Evolutionary conservation across 345 rosid genomes (phyloP), one percentile per base, ranked within the genome.

Genomic region (Eucalyptus camaldulensis): DNA sequence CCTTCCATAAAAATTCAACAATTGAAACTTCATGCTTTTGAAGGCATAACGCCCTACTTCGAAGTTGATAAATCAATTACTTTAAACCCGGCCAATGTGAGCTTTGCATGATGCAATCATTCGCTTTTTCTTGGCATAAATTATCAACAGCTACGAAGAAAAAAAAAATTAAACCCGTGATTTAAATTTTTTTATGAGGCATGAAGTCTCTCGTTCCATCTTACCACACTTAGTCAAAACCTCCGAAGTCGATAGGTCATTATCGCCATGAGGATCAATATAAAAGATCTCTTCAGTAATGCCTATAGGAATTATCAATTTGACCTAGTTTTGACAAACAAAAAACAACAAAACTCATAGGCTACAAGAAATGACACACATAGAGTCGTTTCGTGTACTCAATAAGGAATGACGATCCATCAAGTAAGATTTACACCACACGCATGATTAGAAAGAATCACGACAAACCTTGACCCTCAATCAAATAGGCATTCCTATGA

Each of bases 401-500:
- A 10, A 37, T 72, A 2, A 2, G 25, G 81, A 76, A 21, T 0
- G 5, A 24, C 5, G 12, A 33, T 33, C 44, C 40, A 31, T 67
- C 9, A 31, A 19, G 6, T 67, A 31, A 16, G 5, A 67, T 67
- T 31, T 67, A 31, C 80, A 33, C 21, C 25, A 1, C 25, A 19
- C 37, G 14, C 5, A 6, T 21, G 45, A 72, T 37, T 17, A 69
- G 21, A 69, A 69, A 69, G 80, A 69, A 69, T 72, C 27, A 4
- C 8, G 0, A 72, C 27, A 37, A 33, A 37, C 45, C 13, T 72
- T 37, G 43, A 69, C 9, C 13, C 44, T 33, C 21, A 13, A 76
- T 76, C 25, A 6, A 21, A 72, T 2, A 13, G 81, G 7, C 25
- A 0, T 19, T 13, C 22, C 2, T 9, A 3, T 19, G 14, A 17